Evolutionary conservation across 805 yeast species (phyloP).

Genomic region (Candida suzukii): DNA sequence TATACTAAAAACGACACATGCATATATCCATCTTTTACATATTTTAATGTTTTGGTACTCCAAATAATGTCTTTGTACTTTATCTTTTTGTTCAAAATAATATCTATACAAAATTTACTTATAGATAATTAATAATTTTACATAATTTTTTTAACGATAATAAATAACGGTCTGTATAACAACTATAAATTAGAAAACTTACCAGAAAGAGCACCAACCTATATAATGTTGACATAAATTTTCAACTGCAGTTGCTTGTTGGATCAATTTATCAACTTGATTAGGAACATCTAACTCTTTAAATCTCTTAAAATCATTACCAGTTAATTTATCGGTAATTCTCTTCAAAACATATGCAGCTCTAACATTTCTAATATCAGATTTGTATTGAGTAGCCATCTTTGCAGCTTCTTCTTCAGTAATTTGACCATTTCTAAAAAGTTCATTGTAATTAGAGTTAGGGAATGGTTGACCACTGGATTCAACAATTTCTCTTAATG

Average conservation of each 20-base stretch:
- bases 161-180: no score
- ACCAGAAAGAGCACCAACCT: constrained; percentile 99
- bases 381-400: constrained; percentile 62
- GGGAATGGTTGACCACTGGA: constrained; percentile 66
- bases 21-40: no score
- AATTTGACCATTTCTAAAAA: constrained; percentile 65
- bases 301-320: constrained; percentile 79
- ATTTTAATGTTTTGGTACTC: no score
- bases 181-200: no score
- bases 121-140: no score
- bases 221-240: constrained; percentile 94
- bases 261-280: constrained; percentile 90
- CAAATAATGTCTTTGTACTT: no score
- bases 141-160: no score
- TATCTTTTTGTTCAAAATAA: no score
- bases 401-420: constrained; percentile 70
- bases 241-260: constrained; percentile 94
- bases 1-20: no score
- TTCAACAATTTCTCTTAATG: constrained; percentile 69
- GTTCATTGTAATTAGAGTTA: constrained; percentile 60
- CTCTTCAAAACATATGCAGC: constrained; percentile 86
- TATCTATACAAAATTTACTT: no score
- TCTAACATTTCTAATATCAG: constrained; percentile 77
- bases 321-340: constrained; percentile 87
- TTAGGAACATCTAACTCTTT: constrained; percentile 71